Evolutionary conservation across 495 filamentous ascomycete genomes (phyloP).

Genomic region (Neurospora cerealis): DNA sequence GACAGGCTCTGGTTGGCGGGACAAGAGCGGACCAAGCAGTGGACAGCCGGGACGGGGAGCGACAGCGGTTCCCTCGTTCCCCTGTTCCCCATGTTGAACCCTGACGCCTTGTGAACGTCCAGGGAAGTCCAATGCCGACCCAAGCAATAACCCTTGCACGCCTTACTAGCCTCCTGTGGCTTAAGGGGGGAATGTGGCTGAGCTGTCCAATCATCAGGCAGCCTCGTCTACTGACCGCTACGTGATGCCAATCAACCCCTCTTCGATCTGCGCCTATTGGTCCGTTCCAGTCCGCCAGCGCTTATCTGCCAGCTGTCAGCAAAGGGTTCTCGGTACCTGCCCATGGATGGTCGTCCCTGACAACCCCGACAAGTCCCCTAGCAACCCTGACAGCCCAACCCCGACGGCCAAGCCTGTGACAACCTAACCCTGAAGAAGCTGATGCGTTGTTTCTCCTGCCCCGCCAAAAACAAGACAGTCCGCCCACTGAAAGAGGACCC

Average conservation of each 20-base stretch:
- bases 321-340: background rate
- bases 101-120: background rate
- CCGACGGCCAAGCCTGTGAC: background rate
- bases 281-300: background rate
- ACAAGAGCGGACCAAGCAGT: slow-evolving; percentile 5
- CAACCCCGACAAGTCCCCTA: background rate
- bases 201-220: background rate
- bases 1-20: slow-evolving; percentile 15
- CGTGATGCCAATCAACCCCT: background rate
- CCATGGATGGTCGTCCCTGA: background rate
- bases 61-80: background rate
- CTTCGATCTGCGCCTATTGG: background rate
- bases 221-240: background rate
- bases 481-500: background rate
- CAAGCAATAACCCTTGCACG: background rate
- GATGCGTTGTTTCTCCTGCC: background rate
- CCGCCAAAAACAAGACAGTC: background rate
- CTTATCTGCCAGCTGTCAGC: background rate
- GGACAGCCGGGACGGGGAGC: slow-evolving; percentile 1
- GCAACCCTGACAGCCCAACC: background rate
- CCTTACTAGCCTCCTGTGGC: background rate
- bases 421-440: background rate
- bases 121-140: background rate
- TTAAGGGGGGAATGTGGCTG: background rate
- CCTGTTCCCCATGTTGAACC: background rate